These are phyloP conservation scores for Trametes coccinea DNA, from an alignment of 768 basidiomycete genomes.

Conservation along the genomic window DNA sequence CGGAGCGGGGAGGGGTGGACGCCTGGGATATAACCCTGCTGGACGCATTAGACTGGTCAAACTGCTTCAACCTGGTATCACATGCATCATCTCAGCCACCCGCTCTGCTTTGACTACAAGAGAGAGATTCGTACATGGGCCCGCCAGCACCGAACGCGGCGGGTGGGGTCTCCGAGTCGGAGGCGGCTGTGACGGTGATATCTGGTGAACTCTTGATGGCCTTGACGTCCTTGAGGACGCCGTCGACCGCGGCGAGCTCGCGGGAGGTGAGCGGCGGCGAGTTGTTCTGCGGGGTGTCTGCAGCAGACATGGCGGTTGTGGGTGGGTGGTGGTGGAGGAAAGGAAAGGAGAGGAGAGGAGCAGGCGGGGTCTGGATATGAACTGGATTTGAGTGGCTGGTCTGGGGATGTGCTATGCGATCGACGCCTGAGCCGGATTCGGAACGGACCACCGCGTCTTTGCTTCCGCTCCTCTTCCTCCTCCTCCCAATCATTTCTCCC, in stretches of 20 bases:
- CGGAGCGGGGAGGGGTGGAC: slow-evolving; percentile 77
- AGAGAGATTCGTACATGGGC: slow-evolving; percentile 49
- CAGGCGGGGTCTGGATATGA: not conserved
- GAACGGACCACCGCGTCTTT: slow-evolving; percentile 7
- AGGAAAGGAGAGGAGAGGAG: slow-evolving; percentile 2
- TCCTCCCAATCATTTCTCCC: not conserved
- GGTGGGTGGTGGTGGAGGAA: not conserved
- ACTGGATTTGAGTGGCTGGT: not conserved
- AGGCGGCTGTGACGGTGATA: slow-evolving; percentile 8
- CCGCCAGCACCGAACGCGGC: slow-evolving; percentile 72
- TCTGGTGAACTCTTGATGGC: slow-evolving; percentile 32
- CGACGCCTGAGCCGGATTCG: slow-evolving; percentile 9
- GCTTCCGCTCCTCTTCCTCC: slow-evolving; percentile 9
- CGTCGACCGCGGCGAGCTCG: slow-evolving; percentile 52
- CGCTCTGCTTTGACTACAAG: not conserved
- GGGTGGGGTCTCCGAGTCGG: slow-evolving; percentile 38
- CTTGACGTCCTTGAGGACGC: slow-evolving; percentile 51
- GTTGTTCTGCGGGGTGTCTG: slow-evolving; percentile 18
- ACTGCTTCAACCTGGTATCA: slow-evolving; percentile 65
- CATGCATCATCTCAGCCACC: not conserved
- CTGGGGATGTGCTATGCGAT: not conserved
- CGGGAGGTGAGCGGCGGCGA: slow-evolving; percentile 37
- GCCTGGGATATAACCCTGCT: slow-evolving; percentile 73
- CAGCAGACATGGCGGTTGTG: slow-evolving; percentile 19
- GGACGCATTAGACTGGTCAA: slow-evolving; percentile 71